These are phyloP conservation scores for Gamarada debralockiae DNA, from an alignment of 495 filamentous ascomycete genomes.

Conservation along the genomic window DNA sequence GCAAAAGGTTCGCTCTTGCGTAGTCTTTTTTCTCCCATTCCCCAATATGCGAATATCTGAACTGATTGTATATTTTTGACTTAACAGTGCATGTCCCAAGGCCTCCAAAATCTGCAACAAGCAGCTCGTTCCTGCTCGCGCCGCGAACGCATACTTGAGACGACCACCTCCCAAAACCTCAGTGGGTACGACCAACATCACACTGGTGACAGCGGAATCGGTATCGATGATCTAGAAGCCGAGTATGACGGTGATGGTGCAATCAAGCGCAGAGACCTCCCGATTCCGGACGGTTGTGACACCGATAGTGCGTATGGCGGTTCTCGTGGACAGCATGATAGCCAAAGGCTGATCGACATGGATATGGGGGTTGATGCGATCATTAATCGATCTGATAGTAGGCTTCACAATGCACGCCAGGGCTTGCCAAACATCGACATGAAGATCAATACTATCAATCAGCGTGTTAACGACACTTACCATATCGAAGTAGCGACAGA, in stretches of 20 bases:
- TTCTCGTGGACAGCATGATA: background rate
- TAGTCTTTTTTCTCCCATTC: slow-evolving; percentile 1
- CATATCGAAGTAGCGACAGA: too few relatives aligned
- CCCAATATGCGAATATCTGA: slow-evolving; percentile 13
- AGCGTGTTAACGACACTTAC: too few relatives aligned
- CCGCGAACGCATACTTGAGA: slow-evolving; percentile 39
- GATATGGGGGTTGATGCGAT: slow-evolving; percentile 55
- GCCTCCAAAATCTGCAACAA: slow-evolving; percentile 53
- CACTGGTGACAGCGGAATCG: slow-evolving; percentile 13
- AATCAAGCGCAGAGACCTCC: background rate
- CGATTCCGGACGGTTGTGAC: background rate
- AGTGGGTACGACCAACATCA: background rate
- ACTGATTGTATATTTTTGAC: background rate
- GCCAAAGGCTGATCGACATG: slow-evolving; percentile 39
- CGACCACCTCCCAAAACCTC: slow-evolving; percentile 2
- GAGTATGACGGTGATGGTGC: slow-evolving; percentile 16
- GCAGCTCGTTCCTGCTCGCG: slow-evolving; percentile 46
- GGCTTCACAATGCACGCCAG: too few relatives aligned
- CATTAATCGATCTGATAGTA: slow-evolving; percentile 40
- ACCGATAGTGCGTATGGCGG: background rate
- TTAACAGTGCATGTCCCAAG: slow-evolving; percentile 51
- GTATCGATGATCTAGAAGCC: slow-evolving; percentile 18
- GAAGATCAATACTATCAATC: too few relatives aligned
- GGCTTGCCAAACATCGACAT: too few relatives aligned
- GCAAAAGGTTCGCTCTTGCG: slow-evolving; percentile 49